Evolutionary conservation across 768 basidiomycete species (phyloP).

Genomic region (Termitomyces sp.): DNA sequence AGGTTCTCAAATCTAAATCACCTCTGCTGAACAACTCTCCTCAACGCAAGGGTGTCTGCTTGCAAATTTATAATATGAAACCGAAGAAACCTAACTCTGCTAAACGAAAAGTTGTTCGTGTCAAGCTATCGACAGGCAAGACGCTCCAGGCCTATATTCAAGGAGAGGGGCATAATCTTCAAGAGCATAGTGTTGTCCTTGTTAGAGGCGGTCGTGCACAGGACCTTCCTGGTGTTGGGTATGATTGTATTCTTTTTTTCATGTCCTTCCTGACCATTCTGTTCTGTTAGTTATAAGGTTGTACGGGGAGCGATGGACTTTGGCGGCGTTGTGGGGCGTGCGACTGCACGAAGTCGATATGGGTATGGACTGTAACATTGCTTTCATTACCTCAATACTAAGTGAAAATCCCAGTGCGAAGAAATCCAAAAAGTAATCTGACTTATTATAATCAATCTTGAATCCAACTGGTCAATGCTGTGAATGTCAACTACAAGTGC

Average conservation of each 20-base stretch:
- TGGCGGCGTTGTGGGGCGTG: constrained; percentile 81
- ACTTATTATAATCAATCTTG: neutral
- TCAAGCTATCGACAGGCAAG: constrained; percentile 88
- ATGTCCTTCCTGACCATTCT: neutral
- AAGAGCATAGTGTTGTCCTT: constrained; percentile 95
- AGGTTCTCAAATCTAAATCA: constrained; percentile 53
- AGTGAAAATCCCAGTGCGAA: constrained; percentile 49
- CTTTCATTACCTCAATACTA: constrained; percentile 6
- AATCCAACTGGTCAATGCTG: neutral
- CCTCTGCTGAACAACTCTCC: constrained; percentile 78
- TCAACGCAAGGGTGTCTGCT: constrained; percentile 91
- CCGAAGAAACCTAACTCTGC: constrained; percentile 99
- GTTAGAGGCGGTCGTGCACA: constrained; percentile 95
- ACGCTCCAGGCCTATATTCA: constrained; percentile 91
- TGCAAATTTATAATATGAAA: constrained; percentile 70
- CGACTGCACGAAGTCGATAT: constrained; percentile 83
- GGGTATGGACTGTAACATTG: constrained; percentile 47
- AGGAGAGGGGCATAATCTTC: constrained; percentile 96
- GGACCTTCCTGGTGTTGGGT: constrained; percentile 98
- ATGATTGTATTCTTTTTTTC: constrained; percentile 17
- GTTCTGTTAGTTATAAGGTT: constrained; percentile 77
- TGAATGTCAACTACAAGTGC: constrained; percentile 1
- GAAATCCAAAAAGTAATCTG: constrained; percentile 75
- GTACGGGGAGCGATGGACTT: constrained; percentile 92
- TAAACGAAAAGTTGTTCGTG: constrained; percentile 92